phyloP scores from a whole-genome alignment of 2,329 filamentous ascomycete genomes.

The Arthrobotrys conoides region DNA sequence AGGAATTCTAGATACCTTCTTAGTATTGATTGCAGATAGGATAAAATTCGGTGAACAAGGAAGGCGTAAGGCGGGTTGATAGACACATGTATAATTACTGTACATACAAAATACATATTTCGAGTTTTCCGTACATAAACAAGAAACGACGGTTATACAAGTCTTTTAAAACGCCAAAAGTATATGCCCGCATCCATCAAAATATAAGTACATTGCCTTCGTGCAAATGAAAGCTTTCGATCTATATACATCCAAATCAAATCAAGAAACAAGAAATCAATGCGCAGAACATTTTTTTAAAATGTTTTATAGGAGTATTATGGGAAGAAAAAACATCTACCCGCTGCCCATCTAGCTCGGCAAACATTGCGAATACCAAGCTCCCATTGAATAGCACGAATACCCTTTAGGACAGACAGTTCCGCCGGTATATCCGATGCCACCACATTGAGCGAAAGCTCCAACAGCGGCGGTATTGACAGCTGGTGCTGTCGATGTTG shows the following conservation, averaged over 20 bases:
- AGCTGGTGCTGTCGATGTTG: constrained; percentile 8
- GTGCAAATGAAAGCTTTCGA: not conserved
- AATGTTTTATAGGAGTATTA: not conserved
- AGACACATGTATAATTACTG: not conserved
- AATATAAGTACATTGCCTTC: not conserved
- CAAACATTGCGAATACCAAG: constrained; percentile 33
- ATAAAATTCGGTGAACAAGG: not conserved
- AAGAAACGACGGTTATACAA: not conserved
- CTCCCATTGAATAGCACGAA: constrained; percentile 14
- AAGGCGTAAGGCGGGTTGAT: not conserved
- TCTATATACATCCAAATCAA: not conserved
- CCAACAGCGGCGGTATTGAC: constrained; percentile 42
- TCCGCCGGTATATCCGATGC: constrained; percentile 57
- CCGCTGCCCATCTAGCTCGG: not conserved
- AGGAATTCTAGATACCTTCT: constrained; percentile 30
- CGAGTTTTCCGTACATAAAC: not conserved
- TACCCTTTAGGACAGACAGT: constrained; percentile 59
- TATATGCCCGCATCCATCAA: constrained; percentile 10
- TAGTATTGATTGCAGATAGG: not conserved
- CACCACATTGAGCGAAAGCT: constrained; percentile 59
- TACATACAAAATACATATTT: not conserved
- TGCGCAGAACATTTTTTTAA: not conserved
- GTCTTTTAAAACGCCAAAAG: not conserved
- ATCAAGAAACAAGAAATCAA: not conserved
- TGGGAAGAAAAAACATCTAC: not conserved